These are phyloP conservation scores for Trichoderma citrinoviride DNA, from an alignment of 2,329 filamentous ascomycete genomes.

Conservation along the genomic window DNA sequence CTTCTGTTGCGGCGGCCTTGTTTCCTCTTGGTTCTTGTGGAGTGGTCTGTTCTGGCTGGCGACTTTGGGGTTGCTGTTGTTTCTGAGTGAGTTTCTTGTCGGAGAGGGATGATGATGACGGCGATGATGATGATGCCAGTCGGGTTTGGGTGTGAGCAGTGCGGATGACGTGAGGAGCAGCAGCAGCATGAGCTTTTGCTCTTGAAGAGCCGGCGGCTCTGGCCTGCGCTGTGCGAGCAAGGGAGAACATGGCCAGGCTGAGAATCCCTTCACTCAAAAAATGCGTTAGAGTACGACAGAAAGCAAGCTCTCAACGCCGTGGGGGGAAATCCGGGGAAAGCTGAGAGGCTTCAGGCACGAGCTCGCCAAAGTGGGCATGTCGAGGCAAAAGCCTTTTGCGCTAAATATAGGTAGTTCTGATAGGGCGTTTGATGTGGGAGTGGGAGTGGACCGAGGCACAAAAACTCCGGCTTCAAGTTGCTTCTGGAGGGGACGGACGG, in stretches of 20 bases:
- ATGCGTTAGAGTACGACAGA: too few relatives aligned
- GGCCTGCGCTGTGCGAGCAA: background rate
- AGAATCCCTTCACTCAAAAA: too few relatives aligned
- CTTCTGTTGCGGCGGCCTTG: background rate
- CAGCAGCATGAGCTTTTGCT: background rate
- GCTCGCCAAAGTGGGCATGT: background rate
- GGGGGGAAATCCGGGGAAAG: background rate
- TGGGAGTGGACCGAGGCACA: constrained; percentile 11
- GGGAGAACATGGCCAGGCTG: background rate
- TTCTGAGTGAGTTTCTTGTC: too few relatives aligned
- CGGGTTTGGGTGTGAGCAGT: background rate
- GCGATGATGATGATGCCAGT: too few relatives aligned
- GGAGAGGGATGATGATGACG: background rate
- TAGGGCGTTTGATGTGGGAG: background rate
- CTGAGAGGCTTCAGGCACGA: background rate
- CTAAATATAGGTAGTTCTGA: too few relatives aligned
- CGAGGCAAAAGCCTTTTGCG: background rate
- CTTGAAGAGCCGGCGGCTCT: background rate
- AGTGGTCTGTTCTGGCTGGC: background rate
- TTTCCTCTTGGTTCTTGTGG: too few relatives aligned
- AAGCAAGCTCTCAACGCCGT: too few relatives aligned
- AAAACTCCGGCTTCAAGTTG: background rate
- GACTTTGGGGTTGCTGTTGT: background rate
- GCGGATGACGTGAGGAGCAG: background rate
- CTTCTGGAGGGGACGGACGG: too few relatives aligned